Evolutionary conservation across 257 asterid genomes (phyloP).

Genomic region (Solanum dulcamara): DNA sequence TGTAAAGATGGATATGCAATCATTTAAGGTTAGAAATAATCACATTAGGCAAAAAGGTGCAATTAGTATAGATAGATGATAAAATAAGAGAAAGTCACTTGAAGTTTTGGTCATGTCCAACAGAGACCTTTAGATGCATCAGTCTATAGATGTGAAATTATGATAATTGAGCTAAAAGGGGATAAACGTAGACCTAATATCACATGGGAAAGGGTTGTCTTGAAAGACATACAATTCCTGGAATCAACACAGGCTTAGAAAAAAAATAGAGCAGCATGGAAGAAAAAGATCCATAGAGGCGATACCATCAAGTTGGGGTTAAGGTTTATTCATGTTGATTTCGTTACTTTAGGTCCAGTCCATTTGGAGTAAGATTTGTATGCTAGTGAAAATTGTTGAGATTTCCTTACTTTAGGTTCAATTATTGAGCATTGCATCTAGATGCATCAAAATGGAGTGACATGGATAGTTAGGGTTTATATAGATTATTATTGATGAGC

Average conservation of each 20-base stretch:
- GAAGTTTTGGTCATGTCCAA: neutral
- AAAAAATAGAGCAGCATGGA: neutral
- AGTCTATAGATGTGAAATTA: neutral
- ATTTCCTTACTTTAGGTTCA: neutral
- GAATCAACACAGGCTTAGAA: neutral
- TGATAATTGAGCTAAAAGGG: neutral
- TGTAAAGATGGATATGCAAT: neutral
- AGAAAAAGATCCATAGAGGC: neutral
- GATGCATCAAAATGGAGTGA: neutral
- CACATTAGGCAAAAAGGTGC: neutral
- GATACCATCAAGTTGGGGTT: neutral
- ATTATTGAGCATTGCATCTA: neutral
- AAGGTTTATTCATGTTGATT: neutral
- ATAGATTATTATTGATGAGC: neutral
- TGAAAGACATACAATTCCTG: neutral
- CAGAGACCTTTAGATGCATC: neutral
- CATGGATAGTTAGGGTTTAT: neutral
- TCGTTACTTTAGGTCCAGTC: neutral
- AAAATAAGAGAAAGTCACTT: neutral
- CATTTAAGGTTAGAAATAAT: neutral
- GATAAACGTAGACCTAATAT: neutral
- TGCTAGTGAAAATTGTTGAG: neutral
- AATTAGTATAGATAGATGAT: neutral
- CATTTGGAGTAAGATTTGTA: neutral
- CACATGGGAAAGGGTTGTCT: neutral